Evolutionary conservation across 2,329 filamentous ascomycete genomes (phyloP).

Genomic region (Cladorrhinum sp.): DNA sequence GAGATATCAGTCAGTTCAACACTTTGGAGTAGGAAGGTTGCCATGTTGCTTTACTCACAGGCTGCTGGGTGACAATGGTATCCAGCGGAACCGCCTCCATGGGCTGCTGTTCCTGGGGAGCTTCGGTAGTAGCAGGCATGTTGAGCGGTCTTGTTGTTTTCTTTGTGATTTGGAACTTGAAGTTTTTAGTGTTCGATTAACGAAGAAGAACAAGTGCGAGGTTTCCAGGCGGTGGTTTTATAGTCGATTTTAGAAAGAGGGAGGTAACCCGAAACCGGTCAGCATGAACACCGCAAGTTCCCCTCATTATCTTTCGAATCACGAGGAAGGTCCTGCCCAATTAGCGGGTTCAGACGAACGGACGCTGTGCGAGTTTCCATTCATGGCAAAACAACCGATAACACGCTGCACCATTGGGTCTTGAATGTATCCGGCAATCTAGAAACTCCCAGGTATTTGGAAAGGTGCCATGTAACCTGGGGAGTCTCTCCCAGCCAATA

Average conservation of each 20-base stretch:
- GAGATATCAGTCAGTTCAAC: background rate
- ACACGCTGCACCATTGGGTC: background rate
- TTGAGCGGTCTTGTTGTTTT: conserved; percentile 11
- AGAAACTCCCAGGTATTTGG: background rate
- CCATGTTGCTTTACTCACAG: conserved; percentile 24
- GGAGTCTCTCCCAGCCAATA: too few relatives aligned
- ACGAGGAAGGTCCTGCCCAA: background rate
- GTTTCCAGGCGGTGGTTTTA: background rate
- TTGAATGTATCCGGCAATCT: background rate
- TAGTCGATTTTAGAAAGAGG: background rate
- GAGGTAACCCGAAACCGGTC: background rate
- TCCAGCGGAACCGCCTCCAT: conserved; percentile 29
- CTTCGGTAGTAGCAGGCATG: conserved; percentile 29
- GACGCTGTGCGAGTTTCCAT: background rate
- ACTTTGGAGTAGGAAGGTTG: background rate
- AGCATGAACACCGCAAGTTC: background rate
- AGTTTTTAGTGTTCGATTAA: background rate
- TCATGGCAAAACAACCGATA: background rate
- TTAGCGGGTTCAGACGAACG: background rate
- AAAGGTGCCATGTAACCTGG: background rate
- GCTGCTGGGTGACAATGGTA: conserved; percentile 31
- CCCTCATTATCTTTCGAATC: background rate
- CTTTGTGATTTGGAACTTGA: background rate
- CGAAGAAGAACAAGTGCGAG: background rate
- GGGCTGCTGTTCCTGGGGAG: conserved; percentile 31